These are phyloP conservation scores for Primulina huaijiensis DNA, from an alignment of 257 asterid genomes.

Conservation along the genomic window DNA sequence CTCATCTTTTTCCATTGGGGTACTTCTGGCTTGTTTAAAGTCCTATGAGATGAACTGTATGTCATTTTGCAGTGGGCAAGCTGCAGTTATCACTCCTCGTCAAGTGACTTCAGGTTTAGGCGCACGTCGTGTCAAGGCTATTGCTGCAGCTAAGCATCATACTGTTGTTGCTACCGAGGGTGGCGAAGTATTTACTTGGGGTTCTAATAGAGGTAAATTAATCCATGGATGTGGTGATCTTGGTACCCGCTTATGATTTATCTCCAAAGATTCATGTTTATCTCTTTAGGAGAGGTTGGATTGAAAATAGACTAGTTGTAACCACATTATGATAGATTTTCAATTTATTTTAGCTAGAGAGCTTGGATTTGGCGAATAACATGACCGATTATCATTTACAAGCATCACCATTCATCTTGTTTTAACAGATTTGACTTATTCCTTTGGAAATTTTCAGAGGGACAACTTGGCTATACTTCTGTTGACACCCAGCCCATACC, in stretches of 20 bases:
- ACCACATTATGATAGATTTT: constrained; percentile 20
- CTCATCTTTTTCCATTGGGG: background rate
- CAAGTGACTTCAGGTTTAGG: constrained; percentile 90
- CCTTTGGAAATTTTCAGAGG: constrained; percentile 60
- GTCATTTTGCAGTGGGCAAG: constrained; percentile 81
- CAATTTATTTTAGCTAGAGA: constrained; percentile 11
- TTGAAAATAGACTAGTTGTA: constrained; percentile 9
- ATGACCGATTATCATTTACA: constrained; percentile 17
- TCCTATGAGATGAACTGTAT: constrained; percentile 18
- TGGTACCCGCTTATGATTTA: constrained; percentile 6
- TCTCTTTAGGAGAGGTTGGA: constrained; percentile 11
- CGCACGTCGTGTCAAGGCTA: constrained; percentile 77
- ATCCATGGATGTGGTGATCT: background rate
- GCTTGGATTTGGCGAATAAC: constrained; percentile 9
- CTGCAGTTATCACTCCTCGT: constrained; percentile 98
- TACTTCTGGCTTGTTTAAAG: constrained; percentile 5
- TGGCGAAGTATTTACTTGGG: constrained; percentile 99
- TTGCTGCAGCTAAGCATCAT: constrained; percentile 99
- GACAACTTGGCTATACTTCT: constrained; percentile 98
- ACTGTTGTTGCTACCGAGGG: constrained; percentile 88
- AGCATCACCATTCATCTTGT: constrained; percentile 10
- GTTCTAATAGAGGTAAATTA: constrained; percentile 88
- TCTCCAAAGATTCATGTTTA: constrained; percentile 10
- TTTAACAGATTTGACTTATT: constrained; percentile 18
- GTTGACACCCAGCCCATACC: constrained; percentile 98